Conservation (phyloP, 257 asterid genomes). For the Asclepias syriaca region DNA sequence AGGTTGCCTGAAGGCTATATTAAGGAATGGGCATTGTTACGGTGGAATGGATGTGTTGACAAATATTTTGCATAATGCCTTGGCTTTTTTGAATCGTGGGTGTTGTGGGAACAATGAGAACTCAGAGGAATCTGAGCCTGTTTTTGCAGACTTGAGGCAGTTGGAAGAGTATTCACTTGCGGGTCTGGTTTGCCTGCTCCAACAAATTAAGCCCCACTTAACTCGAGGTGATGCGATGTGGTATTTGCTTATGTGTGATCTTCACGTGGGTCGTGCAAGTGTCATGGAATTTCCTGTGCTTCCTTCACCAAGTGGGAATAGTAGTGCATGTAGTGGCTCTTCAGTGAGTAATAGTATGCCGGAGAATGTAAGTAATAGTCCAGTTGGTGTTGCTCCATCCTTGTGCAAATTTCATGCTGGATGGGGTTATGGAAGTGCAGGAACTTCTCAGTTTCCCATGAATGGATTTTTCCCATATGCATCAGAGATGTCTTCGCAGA, state of each 20-base stretch:
- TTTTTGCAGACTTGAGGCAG: constrained; percentile 66
- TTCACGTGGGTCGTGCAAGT: constrained; percentile 84
- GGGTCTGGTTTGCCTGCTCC: constrained; percentile 85
- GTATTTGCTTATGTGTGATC: constrained; percentile 89
- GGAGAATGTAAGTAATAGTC: constrained; percentile 42
- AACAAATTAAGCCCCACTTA: constrained; percentile 75
- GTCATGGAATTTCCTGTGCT: constrained; percentile 72
- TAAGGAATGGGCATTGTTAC: constrained; percentile 70
- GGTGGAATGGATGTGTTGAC: constrained; percentile 91
- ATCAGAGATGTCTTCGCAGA: constrained; percentile 58
- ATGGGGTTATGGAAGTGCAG: constrained; percentile 79
- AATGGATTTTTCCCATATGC: constrained; percentile 51
- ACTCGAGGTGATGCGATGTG: constrained; percentile 91
- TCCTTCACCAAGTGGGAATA: constrained; percentile 39
- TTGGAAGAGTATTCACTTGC: constrained; percentile 76
- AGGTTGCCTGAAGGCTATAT: constrained; percentile 65
- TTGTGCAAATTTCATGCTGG: constrained; percentile 84
- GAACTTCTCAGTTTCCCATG: constrained; percentile 55
- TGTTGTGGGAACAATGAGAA: constrained; percentile 30
- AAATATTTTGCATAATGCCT: constrained; percentile 65
- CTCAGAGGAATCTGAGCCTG: constrained; percentile 38
- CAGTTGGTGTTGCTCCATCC: constrained; percentile 67
- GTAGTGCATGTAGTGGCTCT: constrained; percentile 33
- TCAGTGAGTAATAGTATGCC: constrained; percentile 26
- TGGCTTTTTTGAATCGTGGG: constrained; percentile 56